Base-by-base conservation (phyloP, 257 asterid genomes). In the Jaltomata sinuosa region DNA sequence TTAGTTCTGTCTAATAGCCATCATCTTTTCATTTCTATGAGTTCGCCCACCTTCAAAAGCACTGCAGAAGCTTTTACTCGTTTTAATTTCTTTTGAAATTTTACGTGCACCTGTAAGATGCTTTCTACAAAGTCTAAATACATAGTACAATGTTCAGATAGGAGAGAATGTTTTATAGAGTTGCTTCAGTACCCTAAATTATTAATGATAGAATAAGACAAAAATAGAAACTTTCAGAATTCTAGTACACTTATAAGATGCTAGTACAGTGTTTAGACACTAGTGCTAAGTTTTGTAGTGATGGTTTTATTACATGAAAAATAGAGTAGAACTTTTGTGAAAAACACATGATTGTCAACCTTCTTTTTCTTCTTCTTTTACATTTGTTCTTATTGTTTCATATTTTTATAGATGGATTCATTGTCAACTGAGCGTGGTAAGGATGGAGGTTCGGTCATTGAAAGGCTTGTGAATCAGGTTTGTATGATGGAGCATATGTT, bases 381-480 rank as follows among this genome's bases (percentile, higher is more conserved):
- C 16, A 52, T 36, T 71, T 38, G 27, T 85, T 7, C 11, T 74
- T 42, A 40, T 10, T 21, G 11, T 59, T 69, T 80, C 19, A 16
- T 69, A 45, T 61, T 53, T 47, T 61, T 40, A 27, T 87, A 94
- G 98, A 91, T 95, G 79, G 99, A 93, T 91, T 93, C 96, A 76
- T 87, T 94, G 88, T 91, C 98, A 19, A 89, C 92, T 19, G 87
- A 88, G 84, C 97, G 95, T 55, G 95, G 94, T 77, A 86, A 89
- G 85, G 97, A 92, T 88, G 98, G 97, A 84, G 94, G 94, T 61
- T 85, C 89, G 92, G 94, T 94, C 27, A 94, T 92, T 71, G 98
- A 91, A 84, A 88, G 96, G 78, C 87, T 93, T 79, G 81, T 93
- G 93, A 91, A 89, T 85, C 97, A 92, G 95, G 98, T 90, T 83